These are phyloP conservation scores for Xylaria sp. DNA, from an alignment of 2,329 filamentous ascomycete species.

Conservation along the genomic window DNA sequence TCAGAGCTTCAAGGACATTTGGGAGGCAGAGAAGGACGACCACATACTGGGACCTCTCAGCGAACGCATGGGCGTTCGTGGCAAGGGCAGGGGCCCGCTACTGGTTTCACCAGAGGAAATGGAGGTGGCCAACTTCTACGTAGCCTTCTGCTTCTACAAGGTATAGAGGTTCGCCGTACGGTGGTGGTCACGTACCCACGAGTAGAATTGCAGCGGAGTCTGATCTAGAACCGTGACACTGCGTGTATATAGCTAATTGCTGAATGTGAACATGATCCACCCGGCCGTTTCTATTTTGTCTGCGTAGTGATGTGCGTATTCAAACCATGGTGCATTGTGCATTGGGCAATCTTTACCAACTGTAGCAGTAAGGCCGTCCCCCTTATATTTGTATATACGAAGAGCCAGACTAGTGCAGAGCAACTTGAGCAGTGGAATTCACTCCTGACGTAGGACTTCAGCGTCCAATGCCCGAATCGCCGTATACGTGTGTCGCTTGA, in stretches of 20 bases:
- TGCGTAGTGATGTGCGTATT: neutral
- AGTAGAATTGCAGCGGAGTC: neutral
- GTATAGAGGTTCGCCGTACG: conserved; percentile 62
- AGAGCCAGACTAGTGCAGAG: too few relatives aligned
- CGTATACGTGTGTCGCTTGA: too few relatives aligned
- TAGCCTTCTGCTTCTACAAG: conserved; percentile 98
- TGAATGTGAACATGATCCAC: conserved; percentile 3
- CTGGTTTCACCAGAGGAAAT: conserved; percentile 86
- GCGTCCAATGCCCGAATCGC: too few relatives aligned
- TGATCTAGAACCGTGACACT: neutral
- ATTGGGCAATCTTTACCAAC: neutral
- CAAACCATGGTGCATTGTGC: neutral
- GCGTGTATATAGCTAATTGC: neutral
- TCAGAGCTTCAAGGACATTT: conserved; percentile 89
- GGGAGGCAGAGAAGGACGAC: conserved; percentile 91
- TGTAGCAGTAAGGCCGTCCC: too few relatives aligned
- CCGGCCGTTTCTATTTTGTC: neutral
- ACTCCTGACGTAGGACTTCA: too few relatives aligned
- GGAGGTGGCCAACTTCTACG: conserved; percentile 91
- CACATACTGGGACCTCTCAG: conserved; percentile 82
- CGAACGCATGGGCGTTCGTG: conserved; percentile 94
- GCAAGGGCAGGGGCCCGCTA: conserved; percentile 72
- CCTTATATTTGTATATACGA: neutral
- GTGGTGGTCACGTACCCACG: neutral
- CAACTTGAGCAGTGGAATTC: too few relatives aligned